Percentiles rank a stretch among this genome's conserved stretches.
Evolutionary conservation across 2,329 filamentous ascomycete species (phyloP).

Genomic region (Calonectria pteridis): DNA sequence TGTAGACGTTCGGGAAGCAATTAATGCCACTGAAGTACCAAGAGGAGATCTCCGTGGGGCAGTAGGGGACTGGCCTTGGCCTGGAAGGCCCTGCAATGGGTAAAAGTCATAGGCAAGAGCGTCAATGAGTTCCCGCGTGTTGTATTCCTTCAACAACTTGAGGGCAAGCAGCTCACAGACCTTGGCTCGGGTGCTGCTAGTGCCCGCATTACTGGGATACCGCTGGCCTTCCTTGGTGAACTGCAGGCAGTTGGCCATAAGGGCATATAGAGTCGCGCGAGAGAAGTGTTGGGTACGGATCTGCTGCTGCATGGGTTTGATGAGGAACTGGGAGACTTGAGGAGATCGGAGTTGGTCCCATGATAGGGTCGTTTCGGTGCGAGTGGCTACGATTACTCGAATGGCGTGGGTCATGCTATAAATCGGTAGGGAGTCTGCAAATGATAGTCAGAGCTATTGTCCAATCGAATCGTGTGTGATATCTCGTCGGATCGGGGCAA

Average conservation of each 20-base stretch:
- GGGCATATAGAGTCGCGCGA: conserved; percentile 85
- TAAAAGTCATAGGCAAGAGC: conserved; percentile 96
- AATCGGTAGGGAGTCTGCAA: conserved; percentile 82
- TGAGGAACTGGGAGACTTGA: conserved; percentile 93
- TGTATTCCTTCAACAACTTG: conserved; percentile 90
- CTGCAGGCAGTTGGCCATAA: conserved; percentile 94
- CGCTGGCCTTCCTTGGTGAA: conserved; percentile 89
- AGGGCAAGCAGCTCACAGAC: conserved; percentile 93
- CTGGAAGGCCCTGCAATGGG: conserved; percentile 83
- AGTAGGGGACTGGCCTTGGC: conserved; percentile 50
- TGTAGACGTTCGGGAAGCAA: conserved; percentile 84
- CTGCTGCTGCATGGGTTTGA: conserved; percentile 95
- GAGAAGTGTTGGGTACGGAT: conserved; percentile 87
- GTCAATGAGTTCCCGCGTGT: conserved; percentile 90
- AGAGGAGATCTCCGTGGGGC: conserved; percentile 49
- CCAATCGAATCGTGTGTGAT: neutral
- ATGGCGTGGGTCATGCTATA: conserved; percentile 94
- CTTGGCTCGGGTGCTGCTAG: conserved; percentile 85
- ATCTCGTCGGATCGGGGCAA: neutral
- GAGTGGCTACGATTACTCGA: conserved; percentile 83
- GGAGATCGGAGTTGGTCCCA: conserved; percentile 98
- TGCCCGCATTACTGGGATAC: conserved; percentile 86
- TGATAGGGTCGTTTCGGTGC: conserved; percentile 90
- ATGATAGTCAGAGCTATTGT: conserved; percentile 18
- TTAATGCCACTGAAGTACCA: conserved; percentile 61